phyloP scores from a whole-genome alignment of 2,329 filamentous ascomycete genomes.

The Exophiala viscosa region DNA sequence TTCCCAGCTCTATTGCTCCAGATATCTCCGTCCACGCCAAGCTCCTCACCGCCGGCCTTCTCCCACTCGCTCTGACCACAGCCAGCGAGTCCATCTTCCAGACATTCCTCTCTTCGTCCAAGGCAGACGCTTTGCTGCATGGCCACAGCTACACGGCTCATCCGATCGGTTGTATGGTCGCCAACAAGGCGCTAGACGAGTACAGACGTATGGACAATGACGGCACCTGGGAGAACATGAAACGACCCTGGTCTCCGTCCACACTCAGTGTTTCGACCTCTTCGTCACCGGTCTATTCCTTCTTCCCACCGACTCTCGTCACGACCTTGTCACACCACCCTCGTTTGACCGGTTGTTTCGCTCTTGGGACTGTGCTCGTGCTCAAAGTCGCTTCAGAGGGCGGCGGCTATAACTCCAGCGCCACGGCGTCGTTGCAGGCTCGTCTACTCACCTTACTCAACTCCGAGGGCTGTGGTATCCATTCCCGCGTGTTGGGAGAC shows the following conservation, averaged over 20 bases:
- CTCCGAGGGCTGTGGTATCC: constrained; percentile 45
- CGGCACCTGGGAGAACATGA: constrained; percentile 57
- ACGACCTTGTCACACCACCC: constrained; percentile 54
- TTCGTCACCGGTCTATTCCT: constrained; percentile 56
- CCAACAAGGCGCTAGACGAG: constrained; percentile 59
- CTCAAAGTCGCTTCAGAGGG: constrained; percentile 53
- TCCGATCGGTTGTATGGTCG: constrained; percentile 74
- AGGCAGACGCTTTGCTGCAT: constrained; percentile 74
- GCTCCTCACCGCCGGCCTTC: constrained; percentile 72
- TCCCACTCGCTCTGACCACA: constrained; percentile 72
- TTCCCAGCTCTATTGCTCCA: constrained; percentile 49
- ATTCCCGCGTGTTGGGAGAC: constrained; percentile 59
- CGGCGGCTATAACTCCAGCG: constrained; percentile 55
- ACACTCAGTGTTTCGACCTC: neutral
- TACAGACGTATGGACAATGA: constrained; percentile 57
- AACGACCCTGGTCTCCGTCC: constrained; percentile 44
- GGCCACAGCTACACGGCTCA: constrained; percentile 87
- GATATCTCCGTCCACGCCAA: constrained; percentile 82
- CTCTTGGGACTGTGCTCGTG: constrained; percentile 70
- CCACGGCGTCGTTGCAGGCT: constrained; percentile 52
- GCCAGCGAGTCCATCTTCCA: constrained; percentile 71
- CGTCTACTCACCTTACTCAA: constrained; percentile 40
- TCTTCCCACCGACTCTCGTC: constrained; percentile 64
- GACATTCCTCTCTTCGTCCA: constrained; percentile 67
- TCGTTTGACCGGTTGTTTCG: constrained; percentile 63